Evolutionary conservation across 31 red algal genomes (phyloP).

Genomic region (Asparagopsis taxiformis): DNA sequence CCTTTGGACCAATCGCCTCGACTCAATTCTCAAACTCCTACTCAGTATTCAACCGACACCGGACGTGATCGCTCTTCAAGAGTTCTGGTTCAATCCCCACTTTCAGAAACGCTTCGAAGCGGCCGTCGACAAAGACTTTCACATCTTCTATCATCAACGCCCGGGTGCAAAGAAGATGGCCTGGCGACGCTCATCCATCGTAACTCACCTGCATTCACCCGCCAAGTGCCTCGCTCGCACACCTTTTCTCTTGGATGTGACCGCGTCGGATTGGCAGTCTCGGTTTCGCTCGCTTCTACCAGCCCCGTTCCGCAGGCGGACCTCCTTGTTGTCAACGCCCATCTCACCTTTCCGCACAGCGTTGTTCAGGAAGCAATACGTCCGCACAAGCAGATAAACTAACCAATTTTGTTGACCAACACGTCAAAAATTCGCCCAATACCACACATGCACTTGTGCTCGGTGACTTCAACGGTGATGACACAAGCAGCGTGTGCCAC

Average conservation of each 20-base stretch:
- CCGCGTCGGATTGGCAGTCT: conserved; percentile 4
- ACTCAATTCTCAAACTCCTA: conserved; percentile 16
- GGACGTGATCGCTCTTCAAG: conserved; percentile 56
- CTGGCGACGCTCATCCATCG: conserved; percentile 22
- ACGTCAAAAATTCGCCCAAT: conserved; percentile 5
- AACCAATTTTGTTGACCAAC: conserved; percentile 28
- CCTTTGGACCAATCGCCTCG: conserved; percentile 40
- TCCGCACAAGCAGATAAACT: conserved; percentile 23
- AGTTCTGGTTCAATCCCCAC: conserved; percentile 53
- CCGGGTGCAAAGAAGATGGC: conserved; percentile 49
- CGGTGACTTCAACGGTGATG: conserved; percentile 65
- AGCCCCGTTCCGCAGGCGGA: neutral
- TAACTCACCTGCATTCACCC: neutral
- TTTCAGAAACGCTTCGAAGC: conserved; percentile 17
- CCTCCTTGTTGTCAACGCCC: conserved; percentile 58
- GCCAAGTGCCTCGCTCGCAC: neutral
- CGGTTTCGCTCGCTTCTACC: neutral
- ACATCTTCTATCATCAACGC: conserved; percentile 37
- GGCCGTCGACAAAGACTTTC: conserved; percentile 12
- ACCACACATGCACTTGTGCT: conserved; percentile 16
- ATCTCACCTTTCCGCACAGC: conserved; percentile 72
- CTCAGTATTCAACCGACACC: conserved; percentile 20
- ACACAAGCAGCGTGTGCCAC: conserved; percentile 9
- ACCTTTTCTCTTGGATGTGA: conserved; percentile 2
- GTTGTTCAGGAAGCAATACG: conserved; percentile 12